Conservation (phyloP, 306 rosid species). For the Casuarina glauca region DNA sequence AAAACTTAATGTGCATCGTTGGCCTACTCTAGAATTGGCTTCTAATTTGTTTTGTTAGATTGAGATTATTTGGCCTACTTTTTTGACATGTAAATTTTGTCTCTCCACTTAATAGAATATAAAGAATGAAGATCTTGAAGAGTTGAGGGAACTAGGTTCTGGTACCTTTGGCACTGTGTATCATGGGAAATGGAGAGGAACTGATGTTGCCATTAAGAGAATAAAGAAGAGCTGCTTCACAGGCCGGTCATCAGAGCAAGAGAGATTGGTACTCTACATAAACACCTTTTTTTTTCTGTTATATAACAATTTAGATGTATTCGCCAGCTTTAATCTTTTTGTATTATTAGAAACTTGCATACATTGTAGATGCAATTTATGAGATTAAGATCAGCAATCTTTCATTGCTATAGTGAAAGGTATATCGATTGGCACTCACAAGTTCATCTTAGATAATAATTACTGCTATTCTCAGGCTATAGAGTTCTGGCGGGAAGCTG, state of each 20-base stretch:
- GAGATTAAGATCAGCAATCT: background rate
- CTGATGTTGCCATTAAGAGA: conserved; percentile 95
- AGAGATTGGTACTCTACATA: conserved; percentile 68
- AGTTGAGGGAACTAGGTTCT: conserved; percentile 82
- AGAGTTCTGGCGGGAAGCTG: conserved; percentile 96
- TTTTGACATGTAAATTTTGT: background rate
- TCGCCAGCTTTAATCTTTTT: background rate
- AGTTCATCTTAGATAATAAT: conserved; percentile 21
- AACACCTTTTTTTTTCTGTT: conserved; percentile 11
- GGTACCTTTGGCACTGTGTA: conserved; percentile 96
- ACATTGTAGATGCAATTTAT: background rate
- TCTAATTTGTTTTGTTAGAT: background rate
- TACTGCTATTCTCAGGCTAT: conserved; percentile 50
- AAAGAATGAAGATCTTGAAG: conserved; percentile 90
- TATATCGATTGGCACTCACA: background rate
- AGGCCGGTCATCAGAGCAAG: conserved; percentile 87
- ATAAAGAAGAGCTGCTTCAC: conserved; percentile 92
- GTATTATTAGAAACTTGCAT: background rate
- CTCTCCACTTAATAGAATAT: conserved; percentile 53
- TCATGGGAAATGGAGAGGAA: conserved; percentile 96
- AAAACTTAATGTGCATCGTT: background rate
- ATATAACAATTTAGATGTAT: background rate
- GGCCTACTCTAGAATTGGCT: background rate
- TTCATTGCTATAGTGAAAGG: conserved; percentile 2
- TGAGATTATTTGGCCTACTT: background rate